Evolutionary conservation across 2,329 filamentous ascomycete species (phyloP), one percentile per base, ranked within the genome.

Genomic region (Akanthomyces muscarius): DNA sequence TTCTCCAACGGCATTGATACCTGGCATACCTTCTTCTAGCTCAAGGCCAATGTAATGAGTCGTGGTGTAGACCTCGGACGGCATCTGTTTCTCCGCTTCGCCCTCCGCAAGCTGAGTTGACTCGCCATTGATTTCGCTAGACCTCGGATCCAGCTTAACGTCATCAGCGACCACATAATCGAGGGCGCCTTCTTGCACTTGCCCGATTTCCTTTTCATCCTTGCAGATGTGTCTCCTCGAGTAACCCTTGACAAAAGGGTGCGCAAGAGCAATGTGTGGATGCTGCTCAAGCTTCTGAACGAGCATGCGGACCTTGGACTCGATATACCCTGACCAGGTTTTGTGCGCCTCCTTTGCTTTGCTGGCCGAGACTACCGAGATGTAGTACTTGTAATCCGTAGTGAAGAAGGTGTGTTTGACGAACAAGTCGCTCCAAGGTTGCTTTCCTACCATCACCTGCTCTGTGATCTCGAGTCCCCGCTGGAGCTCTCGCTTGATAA

Each of bases 1-100:
- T n/a, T 6, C 33, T 25, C 11, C 4, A 28, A 28, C 41, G 44
- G 41, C 45, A 28, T 3, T 21, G 18, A 48, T 14, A 56, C 5
- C 5, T 18, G 16, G 78, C 85, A 73, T 82, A 92, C 91, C 89
- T 80, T 88, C 84, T 44, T 83, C 82, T 62, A 97, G 78, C 69
- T 94, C 89, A 54, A 98, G 82, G 42, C 95, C 95, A 71, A 99
- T 92, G 73, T 98, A 99, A 74, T 93, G 94, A 1, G 93, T 97
- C 28, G 92, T 92, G 0, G 94, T 98, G 73, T 91, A 96, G 33
- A 98, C 79, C 62, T 81, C 79, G 50, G 69, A 72, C 18, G 66
- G 45, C 18, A 47, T 68, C 23, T 65, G 51, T 47, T 53, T 81
- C 66, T 83, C 79, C 2, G 74, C 76, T 61, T 78, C 75, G 50